Evolutionary conservation across 75 land plant genomes (phyloP), one percentile per base, ranked within the genome.

Genomic region (Ceratopteris richardii): DNA sequence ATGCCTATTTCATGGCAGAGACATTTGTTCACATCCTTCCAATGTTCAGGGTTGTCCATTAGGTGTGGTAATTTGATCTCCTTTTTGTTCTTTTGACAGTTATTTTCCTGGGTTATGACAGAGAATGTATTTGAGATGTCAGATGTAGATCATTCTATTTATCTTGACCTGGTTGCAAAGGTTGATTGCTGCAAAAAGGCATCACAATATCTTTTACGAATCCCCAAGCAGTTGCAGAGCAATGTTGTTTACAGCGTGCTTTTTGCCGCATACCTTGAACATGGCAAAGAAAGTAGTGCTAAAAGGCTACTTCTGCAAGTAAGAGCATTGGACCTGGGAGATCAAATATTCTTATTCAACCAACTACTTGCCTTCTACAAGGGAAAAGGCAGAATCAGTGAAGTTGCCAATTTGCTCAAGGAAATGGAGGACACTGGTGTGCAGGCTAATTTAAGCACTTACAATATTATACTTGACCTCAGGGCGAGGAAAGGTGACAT

Each of bases 351-450:
- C 31, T 26, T 59, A 31, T 66, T 56, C 61, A 66, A 66, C 37
- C 68, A 66, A 42, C 54, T 66, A 60, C 33, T 66, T 36, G 42
- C 42, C 31, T 50, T 66, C 39, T 66, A 66, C 61, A 66, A 66
- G 25, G 20, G 52, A 23, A 66, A 57, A 16, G 61, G 68, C 1
- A 29, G 43, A 48, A 19, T 28, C 19, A 37, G 21, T 51, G 46
- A 42, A 13, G n/a, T 66, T 22, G 22, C 61, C 7, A 25, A 41
- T 22, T 30, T 66, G 60, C 23, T 57, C 33, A 59, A 66, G 51
- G 61, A 56, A 17, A 66, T 66, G 68, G 47, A 66, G 24, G 51
- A 43, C 17, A 13, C 6, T 21, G 59, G 59, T 24, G 29, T 66
- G 13, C 24, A 44, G 0, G 44, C 47, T 26, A 58, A 66, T 46